Conservation (phyloP, 225 moss, liverwort and hornwort species). For the Anthoceros angustus region DNA sequence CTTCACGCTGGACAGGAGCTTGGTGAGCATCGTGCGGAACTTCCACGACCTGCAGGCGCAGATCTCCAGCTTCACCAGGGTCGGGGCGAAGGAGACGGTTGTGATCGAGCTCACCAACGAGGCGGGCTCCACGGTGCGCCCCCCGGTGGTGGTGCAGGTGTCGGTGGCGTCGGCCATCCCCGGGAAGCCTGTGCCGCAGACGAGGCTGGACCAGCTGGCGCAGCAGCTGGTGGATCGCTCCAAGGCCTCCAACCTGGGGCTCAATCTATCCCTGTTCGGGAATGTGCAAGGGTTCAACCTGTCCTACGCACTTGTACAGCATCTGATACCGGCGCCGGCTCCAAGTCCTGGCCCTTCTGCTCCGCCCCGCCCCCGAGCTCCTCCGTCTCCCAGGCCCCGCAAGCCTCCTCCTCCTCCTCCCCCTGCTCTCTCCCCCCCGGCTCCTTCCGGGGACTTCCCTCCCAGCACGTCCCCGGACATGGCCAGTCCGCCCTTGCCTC, state of each 20-base stretch:
- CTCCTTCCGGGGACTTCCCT: no score
- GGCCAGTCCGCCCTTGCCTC: no score
- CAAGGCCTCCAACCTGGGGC: not conserved
- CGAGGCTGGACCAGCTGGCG: constrained; percentile 1
- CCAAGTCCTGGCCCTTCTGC: not conserved
- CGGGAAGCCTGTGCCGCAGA: not conserved
- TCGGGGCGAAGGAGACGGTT: not conserved
- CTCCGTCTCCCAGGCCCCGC: not conserved
- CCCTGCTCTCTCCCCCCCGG: no score
- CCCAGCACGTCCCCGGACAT: no score
- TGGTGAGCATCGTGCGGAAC: constrained; percentile 1
- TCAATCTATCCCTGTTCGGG: not conserved
- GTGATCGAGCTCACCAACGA: not conserved
- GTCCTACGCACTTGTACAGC: not conserved
- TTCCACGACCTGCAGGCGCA: not conserved
- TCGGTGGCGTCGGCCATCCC: not conserved
- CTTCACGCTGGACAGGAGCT: not conserved
- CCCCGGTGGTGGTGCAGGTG: constrained; percentile 1
- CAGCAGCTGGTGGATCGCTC: not conserved
- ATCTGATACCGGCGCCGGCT: not conserved
- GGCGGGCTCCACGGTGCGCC: not conserved
- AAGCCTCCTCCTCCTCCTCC: not conserved
- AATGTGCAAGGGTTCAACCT: not conserved
- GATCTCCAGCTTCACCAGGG: not conserved
- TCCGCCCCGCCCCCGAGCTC: not conserved